phyloP scores from a whole-genome alignment of 2,329 filamentous ascomycete genomes.

The Zymoseptoria passerinii region DNA sequence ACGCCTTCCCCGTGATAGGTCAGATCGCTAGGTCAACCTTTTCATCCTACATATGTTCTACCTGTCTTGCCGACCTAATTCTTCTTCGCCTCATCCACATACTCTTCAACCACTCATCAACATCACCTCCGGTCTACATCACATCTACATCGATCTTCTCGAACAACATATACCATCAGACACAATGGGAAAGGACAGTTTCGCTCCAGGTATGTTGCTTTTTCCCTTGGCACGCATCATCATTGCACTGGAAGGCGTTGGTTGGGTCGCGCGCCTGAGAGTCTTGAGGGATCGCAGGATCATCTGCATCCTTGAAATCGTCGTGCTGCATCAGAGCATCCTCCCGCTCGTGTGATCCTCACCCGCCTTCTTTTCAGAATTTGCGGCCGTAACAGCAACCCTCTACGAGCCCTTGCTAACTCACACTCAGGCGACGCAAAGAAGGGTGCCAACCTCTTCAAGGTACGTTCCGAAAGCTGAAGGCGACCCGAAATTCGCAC shows the following conservation, averaged over 20 bases:
- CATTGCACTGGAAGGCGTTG: conserved; percentile 1
- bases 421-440: conserved; percentile 65
- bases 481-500: neutral
- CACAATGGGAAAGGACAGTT: conserved; percentile 34
- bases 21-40: neutral
- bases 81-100: neutral
- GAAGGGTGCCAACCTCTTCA: conserved; percentile 97
- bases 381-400: neutral
- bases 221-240: conserved; percentile 1
- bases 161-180: conserved; percentile 6
- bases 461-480: conserved; percentile 40
- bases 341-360: neutral
- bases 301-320: neutral
- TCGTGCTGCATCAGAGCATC: neutral
- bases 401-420: conserved; percentile 3
- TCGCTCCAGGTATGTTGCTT: conserved; percentile 28
- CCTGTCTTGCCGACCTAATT: neutral
- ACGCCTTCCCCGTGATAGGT: neutral
- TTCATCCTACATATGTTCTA: neutral
- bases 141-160: neutral
- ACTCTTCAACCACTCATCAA: neutral
- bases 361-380: neutral
- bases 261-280: neutral
- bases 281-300: neutral
- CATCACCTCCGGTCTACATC: neutral